Base-by-base conservation (phyloP, 371 early-diverging fungal species). In the Saksenaea vasiformis region DNA sequence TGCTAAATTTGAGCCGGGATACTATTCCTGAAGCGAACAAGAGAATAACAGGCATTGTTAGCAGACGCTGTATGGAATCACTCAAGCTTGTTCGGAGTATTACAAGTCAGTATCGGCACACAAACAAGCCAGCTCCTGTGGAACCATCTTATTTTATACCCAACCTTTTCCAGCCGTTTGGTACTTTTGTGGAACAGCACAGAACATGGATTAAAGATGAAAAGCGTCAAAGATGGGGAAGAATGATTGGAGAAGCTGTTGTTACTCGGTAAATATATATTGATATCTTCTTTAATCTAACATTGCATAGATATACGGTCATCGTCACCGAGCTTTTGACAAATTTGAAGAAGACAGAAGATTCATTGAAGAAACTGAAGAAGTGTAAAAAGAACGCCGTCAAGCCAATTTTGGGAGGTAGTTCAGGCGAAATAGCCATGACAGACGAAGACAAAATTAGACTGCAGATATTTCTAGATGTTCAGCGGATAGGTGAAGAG, bases 61-160 rank as follows among this genome's bases (percentile, higher is more conserved):
- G 78, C 22, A 72, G 78, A 17, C 79, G 79, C 7, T 90, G 90
- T 68, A 64, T 74, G 22, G 86, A 88, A 28, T 67, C 76, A 1
- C 70, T 89, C 24, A 70, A 78, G 51, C 70, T 72, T 8, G 72
- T 85, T 5, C 68, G 66, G 19, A 71, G 71, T 39, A 84, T 88
- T 34, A 82, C 82, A 39, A 62, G 69, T 64, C 85, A 87, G 60
- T 85, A 83, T 58, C 64, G 83, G 54, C 72, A 81, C 47, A 82
- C 85, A 14, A 88, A 86, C 67, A 67, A 64, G 15, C 65, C 76
- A 54, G 63, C 84, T 0, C 91, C 92, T 2, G 77, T 72, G 8
- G 83, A 85, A 56, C 73, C 83, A 5, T 90, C 90, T 3, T 70
- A 78, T n/a, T 91, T 86, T 78, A 83, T 90, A 53, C 71, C 83